These are phyloP conservation scores for Candida mesenterica DNA, from an alignment of 1,139 yeast species.

Conservation along the genomic window DNA sequence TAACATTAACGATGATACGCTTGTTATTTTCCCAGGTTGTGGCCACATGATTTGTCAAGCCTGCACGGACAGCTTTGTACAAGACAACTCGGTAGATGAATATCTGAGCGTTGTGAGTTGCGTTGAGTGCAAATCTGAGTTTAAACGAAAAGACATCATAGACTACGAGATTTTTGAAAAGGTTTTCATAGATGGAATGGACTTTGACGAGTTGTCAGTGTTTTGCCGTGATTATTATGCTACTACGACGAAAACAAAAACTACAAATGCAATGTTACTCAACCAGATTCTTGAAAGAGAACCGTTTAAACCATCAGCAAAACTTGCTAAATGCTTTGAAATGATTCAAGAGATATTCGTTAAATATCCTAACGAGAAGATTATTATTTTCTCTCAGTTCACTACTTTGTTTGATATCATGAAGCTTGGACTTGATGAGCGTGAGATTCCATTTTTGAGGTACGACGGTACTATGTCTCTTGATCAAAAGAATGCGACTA, in stretches of 20 bases:
- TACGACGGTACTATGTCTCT: constrained; percentile 84
- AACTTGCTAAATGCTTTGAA: constrained; percentile 50
- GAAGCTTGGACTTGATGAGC: constrained; percentile 51
- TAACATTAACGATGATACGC: constrained; percentile 47
- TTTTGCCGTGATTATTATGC: constrained; percentile 12
- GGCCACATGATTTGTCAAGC: constrained; percentile 69
- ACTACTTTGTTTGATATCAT: constrained; percentile 74
- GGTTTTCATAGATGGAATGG: constrained; percentile 29
- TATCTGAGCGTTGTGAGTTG: constrained; percentile 50
- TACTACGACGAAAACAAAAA: constrained; percentile 10
- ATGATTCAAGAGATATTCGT: constrained; percentile 42
- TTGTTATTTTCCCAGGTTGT: constrained; percentile 54
- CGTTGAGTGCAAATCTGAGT: constrained; percentile 41
- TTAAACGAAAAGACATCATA: constrained; percentile 44
- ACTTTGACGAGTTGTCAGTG: constrained; percentile 11
- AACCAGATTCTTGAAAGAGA: constrained; percentile 18
- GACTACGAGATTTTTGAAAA: constrained; percentile 54
- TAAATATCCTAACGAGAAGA: constrained; percentile 54
- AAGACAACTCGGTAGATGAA: constrained; percentile 35
- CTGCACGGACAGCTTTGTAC: constrained; percentile 56
- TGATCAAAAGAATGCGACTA: constrained; percentile 58
- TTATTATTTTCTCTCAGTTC: constrained; percentile 83
- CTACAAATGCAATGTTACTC: constrained; percentile 3
- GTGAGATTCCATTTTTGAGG: constrained; percentile 51
- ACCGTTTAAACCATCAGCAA: constrained; percentile 50